Base-by-base conservation (phyloP, 1,284 basidiomycete species). In the Vanrija humicola region DNA sequence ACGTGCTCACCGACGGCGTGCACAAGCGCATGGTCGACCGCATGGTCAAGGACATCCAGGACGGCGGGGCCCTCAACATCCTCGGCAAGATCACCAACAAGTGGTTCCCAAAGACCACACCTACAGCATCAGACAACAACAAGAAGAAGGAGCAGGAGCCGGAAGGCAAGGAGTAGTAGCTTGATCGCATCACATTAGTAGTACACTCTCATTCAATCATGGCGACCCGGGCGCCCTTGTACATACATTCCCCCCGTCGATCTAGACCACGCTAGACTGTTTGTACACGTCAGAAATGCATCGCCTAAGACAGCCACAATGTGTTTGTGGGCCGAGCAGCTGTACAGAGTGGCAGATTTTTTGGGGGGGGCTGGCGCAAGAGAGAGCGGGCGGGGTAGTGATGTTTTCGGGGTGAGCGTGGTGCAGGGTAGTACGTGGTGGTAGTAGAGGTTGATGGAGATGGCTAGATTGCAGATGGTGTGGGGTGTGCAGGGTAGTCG, bases 1-100 rank as follows among this genome's bases (percentile, higher is more conserved):
- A 46, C 6, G 63, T 67, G 10, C 71, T 68, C 46, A 50, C 56
- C 18, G 66, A 72, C 51, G 72, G 73, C 14, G 48, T 62, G 7
- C 73, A 75, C 55, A 48, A 21, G 38, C 47, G 47, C 25, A 43
- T 38, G 25, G 9, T 54, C 9, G 14, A 21, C 12, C 47, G 53
- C 40, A 43, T 54, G 40, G 43, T 42, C n/a, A 45, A 61, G 19
- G 61, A 67, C 28, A 48, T 66, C 7, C 23, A 54, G 19, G 47
- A 55, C 16, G 65, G 65, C 10, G 66, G 65, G 1, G 68, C 67
- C 5, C 16, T 61, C 7, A 51, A 62, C 28, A 60, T 72, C 48
- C 23, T 66, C 16, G 63, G 52, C 12, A 66, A 65, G 50, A 60
- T 70, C 16, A 38, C 55, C 9, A 34, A 34, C 34, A 34, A 34